These are phyloP conservation scores for Claviceps pazoutovae DNA, from an alignment of 2,329 filamentous ascomycete species.

Conservation along the genomic window DNA sequence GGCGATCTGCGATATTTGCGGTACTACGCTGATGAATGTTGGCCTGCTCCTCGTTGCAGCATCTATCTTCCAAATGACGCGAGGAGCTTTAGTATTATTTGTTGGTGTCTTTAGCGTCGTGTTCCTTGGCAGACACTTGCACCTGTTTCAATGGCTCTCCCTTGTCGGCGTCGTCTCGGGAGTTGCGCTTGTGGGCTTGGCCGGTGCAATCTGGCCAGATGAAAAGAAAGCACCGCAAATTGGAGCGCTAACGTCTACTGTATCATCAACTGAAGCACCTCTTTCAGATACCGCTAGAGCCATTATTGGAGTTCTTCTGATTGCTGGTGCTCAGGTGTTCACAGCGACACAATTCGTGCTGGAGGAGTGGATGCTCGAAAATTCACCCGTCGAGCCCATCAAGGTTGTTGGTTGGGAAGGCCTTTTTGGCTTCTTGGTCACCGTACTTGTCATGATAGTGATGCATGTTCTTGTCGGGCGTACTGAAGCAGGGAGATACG, in stretches of 20 bases:
- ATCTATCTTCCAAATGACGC: conserved; percentile 97
- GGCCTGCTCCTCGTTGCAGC: conserved; percentile 87
- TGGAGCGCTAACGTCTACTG: conserved; percentile 16
- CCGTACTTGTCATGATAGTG: conserved; percentile 63
- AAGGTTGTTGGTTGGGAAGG: conserved; percentile 95
- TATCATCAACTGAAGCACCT: conserved; percentile 26
- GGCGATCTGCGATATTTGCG: conserved; percentile 84
- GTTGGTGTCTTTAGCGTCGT: conserved; percentile 90
- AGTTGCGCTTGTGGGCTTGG: conserved; percentile 79
- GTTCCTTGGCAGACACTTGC: conserved; percentile 68
- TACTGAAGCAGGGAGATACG: conserved; percentile 58
- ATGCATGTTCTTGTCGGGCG: conserved; percentile 65
- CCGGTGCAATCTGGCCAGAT: conserved; percentile 68
- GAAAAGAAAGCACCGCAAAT: conserved; percentile 32
- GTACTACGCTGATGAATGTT: conserved; percentile 94
- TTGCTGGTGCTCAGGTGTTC: conserved; percentile 90
- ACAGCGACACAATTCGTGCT: conserved; percentile 93
- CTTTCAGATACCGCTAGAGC: conserved; percentile 32
- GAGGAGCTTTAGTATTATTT: conserved; percentile 86
- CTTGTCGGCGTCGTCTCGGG: conserved; percentile 77
- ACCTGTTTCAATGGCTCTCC: conserved; percentile 84
- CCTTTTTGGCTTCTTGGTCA: conserved; percentile 74
- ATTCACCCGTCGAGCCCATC: conserved; percentile 57
- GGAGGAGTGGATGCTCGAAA: conserved; percentile 79
- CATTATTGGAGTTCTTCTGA: conserved; percentile 72